Evolutionary conservation across 169 alveolate species (phyloP).

Genomic region (Babesia bigemina): DNA sequence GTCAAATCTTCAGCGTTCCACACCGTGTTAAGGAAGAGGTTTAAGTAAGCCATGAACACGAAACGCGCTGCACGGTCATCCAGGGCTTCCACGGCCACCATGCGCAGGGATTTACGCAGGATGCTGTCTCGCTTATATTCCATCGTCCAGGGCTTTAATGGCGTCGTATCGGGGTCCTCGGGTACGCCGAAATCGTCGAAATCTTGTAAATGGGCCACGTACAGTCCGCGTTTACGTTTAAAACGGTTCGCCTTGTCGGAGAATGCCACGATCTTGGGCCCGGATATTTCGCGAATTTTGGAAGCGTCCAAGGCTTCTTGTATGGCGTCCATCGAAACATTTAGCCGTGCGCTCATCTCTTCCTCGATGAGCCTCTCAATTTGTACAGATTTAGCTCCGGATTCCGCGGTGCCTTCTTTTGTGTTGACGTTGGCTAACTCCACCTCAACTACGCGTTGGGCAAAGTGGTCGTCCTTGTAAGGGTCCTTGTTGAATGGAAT

Average conservation of each 20-base stretch:
- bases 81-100: constrained; percentile 56
- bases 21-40: constrained; percentile 17
- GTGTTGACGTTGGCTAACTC: constrained; percentile 1
- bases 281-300: not conserved
- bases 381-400: not conserved
- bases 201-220: not conserved
- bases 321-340: not conserved
- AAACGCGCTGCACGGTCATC: constrained; percentile 63
- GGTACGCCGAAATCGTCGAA: constrained; percentile 1
- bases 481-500: not conserved
- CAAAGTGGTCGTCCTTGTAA: not conserved
- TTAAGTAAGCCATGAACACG: constrained; percentile 52
- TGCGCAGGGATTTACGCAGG: constrained; percentile 22
- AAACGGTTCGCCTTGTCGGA: not conserved
- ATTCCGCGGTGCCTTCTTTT: not conserved
- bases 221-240: not conserved
- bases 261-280: not conserved
- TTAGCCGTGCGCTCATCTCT: constrained; percentile 12
- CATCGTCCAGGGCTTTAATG: constrained; percentile 11
- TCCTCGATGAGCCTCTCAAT: not conserved
- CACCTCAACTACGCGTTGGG: constrained; percentile 6
- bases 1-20: constrained; percentile 32
- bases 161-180: not conserved
- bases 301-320: constrained; percentile 7
- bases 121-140: constrained; percentile 12